Conservation (phyloP, 306 rosid species). For the Trifolium repens region DNA sequence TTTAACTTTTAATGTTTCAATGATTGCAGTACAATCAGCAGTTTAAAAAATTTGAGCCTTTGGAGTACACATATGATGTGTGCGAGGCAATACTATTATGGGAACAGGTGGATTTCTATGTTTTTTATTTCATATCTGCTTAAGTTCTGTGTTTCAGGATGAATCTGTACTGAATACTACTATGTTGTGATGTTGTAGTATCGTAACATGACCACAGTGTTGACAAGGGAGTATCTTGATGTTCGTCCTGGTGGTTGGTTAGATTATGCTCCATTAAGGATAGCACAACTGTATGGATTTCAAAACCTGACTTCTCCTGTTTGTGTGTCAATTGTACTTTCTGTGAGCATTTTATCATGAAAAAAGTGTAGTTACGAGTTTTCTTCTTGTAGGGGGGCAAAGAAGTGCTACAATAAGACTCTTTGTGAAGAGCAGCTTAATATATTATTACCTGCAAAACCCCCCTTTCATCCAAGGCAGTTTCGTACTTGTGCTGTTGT, state of each 20-base stretch:
- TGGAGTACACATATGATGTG: slow-evolving; percentile 76
- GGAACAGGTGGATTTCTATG: slow-evolving; percentile 81
- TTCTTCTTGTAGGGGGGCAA: slow-evolving; percentile 62
- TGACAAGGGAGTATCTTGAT: slow-evolving; percentile 93
- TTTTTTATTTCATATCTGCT: slow-evolving; percentile 15
- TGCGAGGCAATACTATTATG: slow-evolving; percentile 87
- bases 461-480: slow-evolving; percentile 91
- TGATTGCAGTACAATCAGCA: slow-evolving; percentile 82
- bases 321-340: slow-evolving; percentile 26
- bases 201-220: slow-evolving; percentile 94
- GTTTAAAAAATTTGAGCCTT: slow-evolving; percentile 82
- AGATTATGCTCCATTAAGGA: slow-evolving; percentile 86
- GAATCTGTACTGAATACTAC: slow-evolving; percentile 49
- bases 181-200: slow-evolving; percentile 63
- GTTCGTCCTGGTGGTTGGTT: slow-evolving; percentile 89
- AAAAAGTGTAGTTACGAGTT: slow-evolving; percentile 22
- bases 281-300: slow-evolving; percentile 82
- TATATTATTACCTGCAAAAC: slow-evolving; percentile 79
- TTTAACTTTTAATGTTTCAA: not conserved
- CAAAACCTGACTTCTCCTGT: slow-evolving; percentile 5
- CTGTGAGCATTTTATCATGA: slow-evolving; percentile 19
- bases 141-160: slow-evolving; percentile 21
- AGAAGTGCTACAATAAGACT: slow-evolving; percentile 77
- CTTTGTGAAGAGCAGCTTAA: slow-evolving; percentile 91
- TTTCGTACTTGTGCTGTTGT: slow-evolving; percentile 92